Conservation (phyloP, 805 yeast genomes). For the Phaffomyces opuntiae region DNA sequence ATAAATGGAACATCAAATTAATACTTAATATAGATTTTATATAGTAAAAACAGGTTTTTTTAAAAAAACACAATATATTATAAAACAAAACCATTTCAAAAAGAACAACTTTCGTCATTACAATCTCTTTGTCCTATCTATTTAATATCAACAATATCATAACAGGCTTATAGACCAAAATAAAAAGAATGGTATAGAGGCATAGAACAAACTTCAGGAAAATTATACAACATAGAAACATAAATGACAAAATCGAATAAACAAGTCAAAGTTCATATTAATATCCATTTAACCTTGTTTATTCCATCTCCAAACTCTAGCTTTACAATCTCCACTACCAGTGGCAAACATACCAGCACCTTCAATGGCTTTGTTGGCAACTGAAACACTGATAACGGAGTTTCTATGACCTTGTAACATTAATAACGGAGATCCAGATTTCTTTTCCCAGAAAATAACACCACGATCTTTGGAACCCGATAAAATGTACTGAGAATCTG, state of each 20-base stretch:
- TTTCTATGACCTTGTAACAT: slow-evolving; percentile 97
- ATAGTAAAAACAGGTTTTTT: background rate
- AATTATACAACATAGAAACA: background rate
- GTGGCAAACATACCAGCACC: slow-evolving; percentile 90
- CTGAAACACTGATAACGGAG: slow-evolving; percentile 91
- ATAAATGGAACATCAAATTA: background rate
- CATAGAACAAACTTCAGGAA: too few species aligned
- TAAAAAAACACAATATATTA: background rate
- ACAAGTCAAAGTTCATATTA: background rate
- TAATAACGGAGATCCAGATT: slow-evolving; percentile 82
- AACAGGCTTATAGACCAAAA: background rate
- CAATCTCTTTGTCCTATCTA: background rate
- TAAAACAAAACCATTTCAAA: background rate
- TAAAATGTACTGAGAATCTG: slow-evolving; percentile 82
- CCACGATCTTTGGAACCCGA: slow-evolving; percentile 97
- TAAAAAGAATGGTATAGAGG: background rate
- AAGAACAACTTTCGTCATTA: background rate
- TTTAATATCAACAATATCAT: background rate
- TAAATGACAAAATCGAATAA: background rate
- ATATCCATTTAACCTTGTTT: slow-evolving; percentile 19
- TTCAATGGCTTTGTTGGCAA: slow-evolving; percentile 66
- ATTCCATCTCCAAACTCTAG: slow-evolving; percentile 92
- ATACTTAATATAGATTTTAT: background rate
- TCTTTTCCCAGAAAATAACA: slow-evolving; percentile 93
- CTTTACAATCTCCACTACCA: slow-evolving; percentile 96